phyloP scores from a whole-genome alignment of 305 asterid genomes.

The Vinca major region DNA sequence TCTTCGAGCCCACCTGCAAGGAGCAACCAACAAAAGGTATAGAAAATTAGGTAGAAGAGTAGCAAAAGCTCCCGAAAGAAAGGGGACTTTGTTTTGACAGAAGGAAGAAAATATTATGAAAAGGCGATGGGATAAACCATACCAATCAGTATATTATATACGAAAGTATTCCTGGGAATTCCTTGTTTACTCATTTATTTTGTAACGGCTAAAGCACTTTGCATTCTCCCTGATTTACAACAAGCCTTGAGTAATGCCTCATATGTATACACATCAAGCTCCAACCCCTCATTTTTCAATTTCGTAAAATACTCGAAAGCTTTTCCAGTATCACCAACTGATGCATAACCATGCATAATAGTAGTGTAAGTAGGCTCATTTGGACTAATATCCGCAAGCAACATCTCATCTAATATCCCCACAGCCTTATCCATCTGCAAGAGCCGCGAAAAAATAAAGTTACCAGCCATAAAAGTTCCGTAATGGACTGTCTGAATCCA shows the following conservation, averaged over 20 bases:
- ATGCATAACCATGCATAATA: conserved; percentile 94
- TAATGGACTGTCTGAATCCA: background rate
- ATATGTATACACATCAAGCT: conserved; percentile 72
- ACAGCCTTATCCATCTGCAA: conserved; percentile 84
- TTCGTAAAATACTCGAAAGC: conserved; percentile 83
- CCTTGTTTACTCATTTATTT: conserved; percentile 74
- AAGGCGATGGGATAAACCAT: conserved; percentile 14
- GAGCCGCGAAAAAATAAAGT: conserved; percentile 1
- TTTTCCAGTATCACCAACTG: conserved; percentile 88
- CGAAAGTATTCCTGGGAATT: conserved; percentile 73
- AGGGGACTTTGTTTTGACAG: background rate
- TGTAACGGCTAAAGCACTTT: conserved; percentile 96
- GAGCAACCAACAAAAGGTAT: conserved; percentile 7
- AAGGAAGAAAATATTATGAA: background rate
- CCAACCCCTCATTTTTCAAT: conserved; percentile 71
- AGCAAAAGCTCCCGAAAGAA: background rate
- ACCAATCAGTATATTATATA: conserved; percentile 94
- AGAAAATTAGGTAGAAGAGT: background rate
- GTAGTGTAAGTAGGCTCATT: conserved; percentile 87
- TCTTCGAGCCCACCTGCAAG: conserved; percentile 90
- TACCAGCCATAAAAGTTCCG: background rate
- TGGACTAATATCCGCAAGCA: conserved; percentile 69
- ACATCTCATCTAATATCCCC: conserved; percentile 69
- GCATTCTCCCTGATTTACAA: conserved; percentile 99
- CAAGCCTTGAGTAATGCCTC: conserved; percentile 99